Percentiles rank a stretch among this genome's conserved stretches.
These are phyloP conservation scores for Dichotomocladium elegans DNA, from an alignment of 371 early-diverging fungal genomes.

Conservation along the genomic window DNA sequence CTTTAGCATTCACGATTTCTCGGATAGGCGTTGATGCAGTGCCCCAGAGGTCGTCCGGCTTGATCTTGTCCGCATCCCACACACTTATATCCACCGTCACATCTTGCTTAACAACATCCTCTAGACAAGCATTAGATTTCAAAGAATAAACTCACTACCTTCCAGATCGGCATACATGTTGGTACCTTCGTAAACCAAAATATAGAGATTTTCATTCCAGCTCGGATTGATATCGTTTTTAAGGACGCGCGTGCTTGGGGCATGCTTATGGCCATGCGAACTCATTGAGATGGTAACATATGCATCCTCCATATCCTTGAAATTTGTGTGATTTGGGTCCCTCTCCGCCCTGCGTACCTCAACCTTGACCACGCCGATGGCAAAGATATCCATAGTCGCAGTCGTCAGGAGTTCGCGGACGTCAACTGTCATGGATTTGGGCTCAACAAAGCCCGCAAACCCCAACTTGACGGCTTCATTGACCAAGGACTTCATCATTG, in stretches of 20 bases:
- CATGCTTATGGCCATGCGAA: slow-evolving; percentile 4
- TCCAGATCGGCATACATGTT: background rate
- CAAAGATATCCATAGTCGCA: slow-evolving; percentile 15
- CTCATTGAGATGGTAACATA: slow-evolving; percentile 24
- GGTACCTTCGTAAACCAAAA: slow-evolving; percentile 21
- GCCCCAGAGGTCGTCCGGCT: slow-evolving; percentile 25
- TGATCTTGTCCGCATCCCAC: slow-evolving; percentile 32
- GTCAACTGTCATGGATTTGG: slow-evolving; percentile 28
- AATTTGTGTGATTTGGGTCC: background rate
- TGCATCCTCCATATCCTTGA: slow-evolving; percentile 23
- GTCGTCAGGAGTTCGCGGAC: slow-evolving; percentile 19
- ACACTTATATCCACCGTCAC: slow-evolving; percentile 24
- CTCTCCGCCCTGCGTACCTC: slow-evolving; percentile 18
- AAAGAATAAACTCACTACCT: background rate
- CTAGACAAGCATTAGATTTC: slow-evolving; percentile 6
- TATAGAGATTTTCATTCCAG: slow-evolving; percentile 29
- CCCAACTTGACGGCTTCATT: slow-evolving; percentile 31
- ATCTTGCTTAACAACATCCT: slow-evolving; percentile 23
- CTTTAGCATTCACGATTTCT: slow-evolving; percentile 17
- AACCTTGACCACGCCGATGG: slow-evolving; percentile 31
- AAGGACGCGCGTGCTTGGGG: slow-evolving; percentile 27
- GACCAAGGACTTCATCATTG: slow-evolving; percentile 24
- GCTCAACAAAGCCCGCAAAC: slow-evolving; percentile 24
- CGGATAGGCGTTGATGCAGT: slow-evolving; percentile 19
- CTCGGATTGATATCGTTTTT: slow-evolving; percentile 26